Evolutionary conservation across 78 protist genomes (phyloP).

Genomic region (Cavenderia fasciculata): DNA sequence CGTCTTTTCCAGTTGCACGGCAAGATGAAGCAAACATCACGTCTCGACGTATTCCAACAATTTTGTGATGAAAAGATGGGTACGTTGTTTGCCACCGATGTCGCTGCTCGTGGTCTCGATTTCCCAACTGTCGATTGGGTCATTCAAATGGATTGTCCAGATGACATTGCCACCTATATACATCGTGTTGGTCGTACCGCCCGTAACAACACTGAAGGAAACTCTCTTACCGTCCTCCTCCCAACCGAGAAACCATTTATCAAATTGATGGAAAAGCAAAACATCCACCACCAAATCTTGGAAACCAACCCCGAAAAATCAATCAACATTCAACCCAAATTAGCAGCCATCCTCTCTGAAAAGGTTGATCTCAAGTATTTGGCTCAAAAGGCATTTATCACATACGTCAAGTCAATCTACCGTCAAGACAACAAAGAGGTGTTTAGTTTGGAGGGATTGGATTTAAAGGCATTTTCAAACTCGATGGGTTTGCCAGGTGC

Average conservation of each 20-base stretch:
- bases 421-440: constrained; percentile 44
- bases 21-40: constrained; percentile 88
- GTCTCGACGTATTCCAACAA: constrained; percentile 80
- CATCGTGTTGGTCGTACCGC: constrained; percentile 99
- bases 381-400: constrained; percentile 78
- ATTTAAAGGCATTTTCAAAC: constrained; percentile 21
- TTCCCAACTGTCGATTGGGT: constrained; percentile 98
- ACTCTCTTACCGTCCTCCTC: constrained; percentile 36
- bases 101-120: constrained; percentile 99
- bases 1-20: constrained; percentile 91
- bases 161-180: constrained; percentile 93
- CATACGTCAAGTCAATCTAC: constrained; percentile 59
- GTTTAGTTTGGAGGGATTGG: constrained; percentile 32
- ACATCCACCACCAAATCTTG: constrained; percentile 15
- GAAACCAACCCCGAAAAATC: constrained; percentile 51
- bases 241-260: constrained; percentile 60
- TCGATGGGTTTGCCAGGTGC: constrained; percentile 61
- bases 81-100: constrained; percentile 97
- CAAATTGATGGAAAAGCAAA: constrained; percentile 46
- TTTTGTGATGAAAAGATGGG: constrained; percentile 76
- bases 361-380: constrained; percentile 52
- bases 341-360: constrained; percentile 24
- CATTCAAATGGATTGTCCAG: constrained; percentile 97
- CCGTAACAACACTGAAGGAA: constrained; percentile 73
- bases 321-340: background rate